A percentile compares a stretch with the other conserved stretches of the same genome.
Evolutionary conservation across 2,329 filamentous ascomycete species (phyloP).

Genomic region (Dothideomycetes sp.): DNA sequence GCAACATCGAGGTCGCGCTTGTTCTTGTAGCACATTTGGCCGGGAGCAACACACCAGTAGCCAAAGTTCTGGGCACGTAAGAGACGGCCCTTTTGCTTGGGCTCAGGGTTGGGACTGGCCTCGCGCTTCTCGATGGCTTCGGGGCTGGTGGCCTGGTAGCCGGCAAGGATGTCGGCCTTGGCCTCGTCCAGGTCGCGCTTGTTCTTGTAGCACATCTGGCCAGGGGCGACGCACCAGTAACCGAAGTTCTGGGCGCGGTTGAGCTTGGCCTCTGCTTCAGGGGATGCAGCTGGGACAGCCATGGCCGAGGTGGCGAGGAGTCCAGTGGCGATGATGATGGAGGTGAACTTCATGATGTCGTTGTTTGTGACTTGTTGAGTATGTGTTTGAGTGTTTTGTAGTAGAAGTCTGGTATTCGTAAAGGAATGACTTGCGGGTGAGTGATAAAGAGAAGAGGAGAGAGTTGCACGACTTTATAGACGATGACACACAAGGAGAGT

Average conservation of each 20-base stretch:
- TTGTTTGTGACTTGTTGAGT: conserved; percentile 23
- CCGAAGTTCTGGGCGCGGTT: conserved; percentile 9
- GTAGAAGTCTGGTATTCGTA: conserved; percentile 1
- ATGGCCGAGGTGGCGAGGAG: conserved; percentile 7
- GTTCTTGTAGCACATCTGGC: conserved; percentile 33
- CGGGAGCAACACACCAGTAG: conserved; percentile 27
- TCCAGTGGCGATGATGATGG: conserved; percentile 5
- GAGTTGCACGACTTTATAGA: conserved; percentile 7
- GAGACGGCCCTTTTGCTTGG: no score
- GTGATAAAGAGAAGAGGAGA: conserved; percentile 12
- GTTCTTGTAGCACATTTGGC: conserved; percentile 33
- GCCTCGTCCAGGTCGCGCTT: conserved; percentile 28
- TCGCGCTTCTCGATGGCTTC: conserved; percentile 16
- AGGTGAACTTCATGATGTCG: conserved; percentile 25
- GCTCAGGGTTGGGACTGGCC: conserved; percentile 17
- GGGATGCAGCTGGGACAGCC: conserved; percentile 15
- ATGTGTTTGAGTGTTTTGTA: conserved; percentile 8
- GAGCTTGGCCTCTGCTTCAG: conserved; percentile 13
- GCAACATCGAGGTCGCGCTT: conserved; percentile 28
- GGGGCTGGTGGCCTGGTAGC: not conserved
- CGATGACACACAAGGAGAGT: conserved; percentile 2
- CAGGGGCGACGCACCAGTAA: conserved; percentile 27
- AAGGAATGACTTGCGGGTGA: conserved; percentile 18
- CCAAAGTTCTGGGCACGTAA: conserved; percentile 8
- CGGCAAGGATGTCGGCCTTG: conserved; percentile 1